Evolutionary conservation across 2,329 filamentous ascomycete species (phyloP).

Genomic region (Fusarium sublunatum): DNA sequence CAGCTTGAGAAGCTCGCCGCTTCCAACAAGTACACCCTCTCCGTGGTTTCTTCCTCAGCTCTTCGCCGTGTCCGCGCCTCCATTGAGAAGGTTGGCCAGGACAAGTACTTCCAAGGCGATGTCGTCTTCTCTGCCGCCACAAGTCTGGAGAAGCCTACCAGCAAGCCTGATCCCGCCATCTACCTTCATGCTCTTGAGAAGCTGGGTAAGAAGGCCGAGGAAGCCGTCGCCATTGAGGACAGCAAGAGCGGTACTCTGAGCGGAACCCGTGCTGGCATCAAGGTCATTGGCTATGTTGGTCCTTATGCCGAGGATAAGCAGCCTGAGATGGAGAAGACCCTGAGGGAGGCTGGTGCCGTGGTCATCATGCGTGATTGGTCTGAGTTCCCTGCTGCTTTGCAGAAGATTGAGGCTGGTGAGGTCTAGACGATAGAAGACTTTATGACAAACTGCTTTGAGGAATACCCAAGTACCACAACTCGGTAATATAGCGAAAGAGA

Average conservation of each 20-base stretch:
- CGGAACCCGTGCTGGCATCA: constrained; percentile 78
- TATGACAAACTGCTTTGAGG: constrained; percentile 32
- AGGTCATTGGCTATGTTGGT: constrained; percentile 86
- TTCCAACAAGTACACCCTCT: constrained; percentile 74
- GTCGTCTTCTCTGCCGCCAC: constrained; percentile 85
- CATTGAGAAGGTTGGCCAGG: constrained; percentile 81
- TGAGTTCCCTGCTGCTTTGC: constrained; percentile 63
- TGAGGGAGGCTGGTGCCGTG: constrained; percentile 71
- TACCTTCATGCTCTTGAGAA: constrained; percentile 82
- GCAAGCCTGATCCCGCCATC: constrained; percentile 90
- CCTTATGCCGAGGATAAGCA: constrained; percentile 73
- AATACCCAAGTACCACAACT: constrained; percentile 34
- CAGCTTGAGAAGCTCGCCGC: constrained; percentile 73
- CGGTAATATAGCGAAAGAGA: constrained; percentile 24
- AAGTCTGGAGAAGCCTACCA: constrained; percentile 80
- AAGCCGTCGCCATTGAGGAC: constrained; percentile 88
- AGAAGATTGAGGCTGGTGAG: constrained; percentile 58
- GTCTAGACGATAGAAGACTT: constrained; percentile 39
- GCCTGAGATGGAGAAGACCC: constrained; percentile 71
- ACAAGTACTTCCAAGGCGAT: constrained; percentile 80
- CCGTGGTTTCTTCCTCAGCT: constrained; percentile 85
- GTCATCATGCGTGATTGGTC: constrained; percentile 71
- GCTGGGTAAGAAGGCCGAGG: constrained; percentile 75
- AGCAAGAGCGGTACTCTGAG: constrained; percentile 86
- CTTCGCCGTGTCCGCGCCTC: constrained; percentile 81